A percentile compares a stretch with the other conserved stretches of the same genome.
phyloP scores from a whole-genome alignment of 2,329 filamentous ascomycete genomes.

The Aspergillus texensis region DNA sequence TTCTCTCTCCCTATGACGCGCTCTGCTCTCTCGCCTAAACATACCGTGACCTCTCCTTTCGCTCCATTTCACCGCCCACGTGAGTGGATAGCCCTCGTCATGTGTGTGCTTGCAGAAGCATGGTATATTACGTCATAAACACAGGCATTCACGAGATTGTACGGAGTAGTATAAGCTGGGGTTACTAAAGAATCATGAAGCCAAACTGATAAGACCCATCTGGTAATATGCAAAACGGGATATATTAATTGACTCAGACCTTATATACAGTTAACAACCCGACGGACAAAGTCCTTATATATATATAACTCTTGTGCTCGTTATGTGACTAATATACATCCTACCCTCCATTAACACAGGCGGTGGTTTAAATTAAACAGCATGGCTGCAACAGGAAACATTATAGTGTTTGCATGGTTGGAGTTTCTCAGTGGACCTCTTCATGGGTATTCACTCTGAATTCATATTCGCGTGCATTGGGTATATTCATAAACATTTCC shows the following conservation, averaged over 20 bases:
- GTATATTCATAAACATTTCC: background rate
- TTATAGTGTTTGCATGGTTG: background rate
- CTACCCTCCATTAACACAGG: no score
- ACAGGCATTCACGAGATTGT: background rate
- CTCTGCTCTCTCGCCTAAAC: conserved; percentile 1
- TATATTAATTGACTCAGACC: background rate
- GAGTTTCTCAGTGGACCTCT: no score
- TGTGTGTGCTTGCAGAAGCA: background rate
- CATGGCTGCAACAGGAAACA: no score
- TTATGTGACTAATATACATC: no score
- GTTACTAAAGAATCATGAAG: background rate
- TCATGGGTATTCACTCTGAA: background rate
- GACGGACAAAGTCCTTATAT: background rate
- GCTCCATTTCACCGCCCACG: conserved; percentile 28
- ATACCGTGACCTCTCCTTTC: conserved; percentile 6
- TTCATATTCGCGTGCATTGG: background rate
- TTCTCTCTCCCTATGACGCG: background rate
- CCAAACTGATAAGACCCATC: background rate
- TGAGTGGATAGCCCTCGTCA: conserved; percentile 25
- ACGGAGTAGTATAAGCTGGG: no score
- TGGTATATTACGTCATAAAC: background rate
- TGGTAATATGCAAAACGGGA: rapidly evolving
- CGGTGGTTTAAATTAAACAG: no score
- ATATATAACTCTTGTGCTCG: background rate
- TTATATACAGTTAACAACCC: no score